These are phyloP conservation scores for Phyllosticta capitalensis DNA, from an alignment of 2,329 filamentous ascomycete species.

Conservation along the genomic window DNA sequence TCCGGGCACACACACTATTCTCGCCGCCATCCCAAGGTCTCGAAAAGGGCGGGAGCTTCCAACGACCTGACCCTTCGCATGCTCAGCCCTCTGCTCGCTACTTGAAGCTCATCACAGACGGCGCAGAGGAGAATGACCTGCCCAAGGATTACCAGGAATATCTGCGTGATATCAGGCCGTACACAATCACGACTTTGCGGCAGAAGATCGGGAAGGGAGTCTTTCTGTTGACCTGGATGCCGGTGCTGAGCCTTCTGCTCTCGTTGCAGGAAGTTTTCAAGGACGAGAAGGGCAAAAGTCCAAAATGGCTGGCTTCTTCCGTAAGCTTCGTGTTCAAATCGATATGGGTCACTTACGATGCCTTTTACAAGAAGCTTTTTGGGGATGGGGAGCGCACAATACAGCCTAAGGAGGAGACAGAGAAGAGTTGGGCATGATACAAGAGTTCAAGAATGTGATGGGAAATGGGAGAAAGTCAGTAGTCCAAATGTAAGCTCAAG, in stretches of 20 bases:
- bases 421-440: neutral
- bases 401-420: conserved; percentile 14
- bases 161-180: conserved; percentile 59
- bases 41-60: conserved; percentile 31
- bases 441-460: neutral
- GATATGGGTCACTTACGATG: conserved; percentile 58
- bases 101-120: conserved; percentile 66
- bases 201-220: conserved; percentile 58
- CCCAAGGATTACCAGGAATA: conserved; percentile 70
- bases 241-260: conserved; percentile 48
- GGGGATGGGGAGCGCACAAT: conserved; percentile 74
- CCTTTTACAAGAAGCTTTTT: conserved; percentile 55
- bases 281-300: conserved; percentile 57
- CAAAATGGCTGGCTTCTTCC: conserved; percentile 53
- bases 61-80: conserved; percentile 58
- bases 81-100: conserved; percentile 81
- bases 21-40: conserved; percentile 41
- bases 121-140: conserved; percentile 70
- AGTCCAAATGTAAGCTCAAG: neutral
- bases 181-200: conserved; percentile 54
- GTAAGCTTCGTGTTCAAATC: conserved; percentile 45
- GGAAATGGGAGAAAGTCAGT: neutral
- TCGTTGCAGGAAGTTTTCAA: conserved; percentile 42
- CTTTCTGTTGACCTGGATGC: conserved; percentile 51
- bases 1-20: conserved; percentile 79